Evolutionary conservation across 2,329 filamentous ascomycete genomes (phyloP).

Genomic region (Trichoderma breve): DNA sequence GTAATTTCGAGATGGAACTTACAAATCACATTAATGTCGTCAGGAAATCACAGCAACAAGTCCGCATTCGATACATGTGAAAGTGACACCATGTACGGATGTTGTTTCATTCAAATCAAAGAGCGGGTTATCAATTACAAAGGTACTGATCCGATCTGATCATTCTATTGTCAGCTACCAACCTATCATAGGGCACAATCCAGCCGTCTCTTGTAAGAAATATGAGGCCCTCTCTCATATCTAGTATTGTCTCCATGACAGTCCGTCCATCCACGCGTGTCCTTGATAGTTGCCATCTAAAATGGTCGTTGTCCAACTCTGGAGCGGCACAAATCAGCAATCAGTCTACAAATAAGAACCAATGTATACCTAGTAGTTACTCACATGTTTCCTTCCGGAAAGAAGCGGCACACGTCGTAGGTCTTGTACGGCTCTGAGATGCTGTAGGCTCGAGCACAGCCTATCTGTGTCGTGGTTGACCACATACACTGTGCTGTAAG

Average conservation of each 20-base stretch:
- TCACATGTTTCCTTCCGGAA: slow-evolving; percentile 38
- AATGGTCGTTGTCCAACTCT: slow-evolving; percentile 33
- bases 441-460: slow-evolving; percentile 35
- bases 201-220: neutral
- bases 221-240: neutral
- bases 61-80: neutral
- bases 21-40: neutral
- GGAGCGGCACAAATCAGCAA: neutral
- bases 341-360: neutral
- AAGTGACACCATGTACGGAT: neutral
- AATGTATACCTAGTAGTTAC: slow-evolving; percentile 9
- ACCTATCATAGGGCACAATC: too few species aligned
- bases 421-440: slow-evolving; percentile 34
- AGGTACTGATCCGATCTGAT: neutral
- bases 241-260: too few species aligned
- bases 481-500: slow-evolving; percentile 38
- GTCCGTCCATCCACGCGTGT: neutral
- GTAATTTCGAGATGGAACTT: neutral
- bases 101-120: neutral
- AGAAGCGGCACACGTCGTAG: slow-evolving; percentile 37
- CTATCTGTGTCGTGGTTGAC: slow-evolving; percentile 34
- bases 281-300: neutral
- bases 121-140: neutral
- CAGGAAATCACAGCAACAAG: neutral
- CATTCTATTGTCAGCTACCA: neutral